These are phyloP conservation scores for Hirschioporus abietinus DNA, from an alignment of 768 basidiomycete species.

Conservation along the genomic window DNA sequence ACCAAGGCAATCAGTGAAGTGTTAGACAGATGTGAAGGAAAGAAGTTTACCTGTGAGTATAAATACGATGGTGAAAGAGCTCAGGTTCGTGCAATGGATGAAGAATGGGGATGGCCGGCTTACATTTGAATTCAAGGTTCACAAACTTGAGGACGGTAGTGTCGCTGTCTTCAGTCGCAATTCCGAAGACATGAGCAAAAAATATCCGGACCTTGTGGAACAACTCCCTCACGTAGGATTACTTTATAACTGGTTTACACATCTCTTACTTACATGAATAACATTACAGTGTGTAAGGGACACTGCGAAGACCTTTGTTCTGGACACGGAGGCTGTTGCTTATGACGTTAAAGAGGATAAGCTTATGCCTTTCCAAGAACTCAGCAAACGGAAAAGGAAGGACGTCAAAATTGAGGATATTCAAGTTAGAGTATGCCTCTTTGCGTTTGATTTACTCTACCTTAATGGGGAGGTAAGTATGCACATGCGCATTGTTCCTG, in stretches of 20 bases:
- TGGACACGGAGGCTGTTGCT: conserved; percentile 96
- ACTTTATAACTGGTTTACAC: background rate
- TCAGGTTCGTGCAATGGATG: conserved; percentile 46
- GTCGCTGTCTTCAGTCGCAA: conserved; percentile 95
- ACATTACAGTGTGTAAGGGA: conserved; percentile 73
- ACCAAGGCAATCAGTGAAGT: conserved; percentile 99
- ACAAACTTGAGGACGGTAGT: conserved; percentile 73
- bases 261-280: conserved; percentile 5
- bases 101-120: background rate
- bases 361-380: conserved; percentile 96
- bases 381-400: conserved; percentile 91
- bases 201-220: conserved; percentile 96
- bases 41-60: conserved; percentile 97
- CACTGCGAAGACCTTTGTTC: conserved; percentile 81
- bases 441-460: conserved; percentile 95
- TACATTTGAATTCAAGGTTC: conserved; percentile 49
- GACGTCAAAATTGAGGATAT: conserved; percentile 98
- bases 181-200: conserved; percentile 99
- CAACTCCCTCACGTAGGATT: conserved; percentile 74
- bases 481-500: conserved; percentile 5
- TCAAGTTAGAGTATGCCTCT: conserved; percentile 92
- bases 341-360: conserved; percentile 81
- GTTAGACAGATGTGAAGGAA: conserved; percentile 92
- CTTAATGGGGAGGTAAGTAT: conserved; percentile 88
- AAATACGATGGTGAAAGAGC: conserved; percentile 99